A percentile compares a stretch with the other conserved stretches of the same genome.
phyloP scores from a whole-genome alignment of 768 basidiomycete genomes.

The Rickenella mellea region DNA sequence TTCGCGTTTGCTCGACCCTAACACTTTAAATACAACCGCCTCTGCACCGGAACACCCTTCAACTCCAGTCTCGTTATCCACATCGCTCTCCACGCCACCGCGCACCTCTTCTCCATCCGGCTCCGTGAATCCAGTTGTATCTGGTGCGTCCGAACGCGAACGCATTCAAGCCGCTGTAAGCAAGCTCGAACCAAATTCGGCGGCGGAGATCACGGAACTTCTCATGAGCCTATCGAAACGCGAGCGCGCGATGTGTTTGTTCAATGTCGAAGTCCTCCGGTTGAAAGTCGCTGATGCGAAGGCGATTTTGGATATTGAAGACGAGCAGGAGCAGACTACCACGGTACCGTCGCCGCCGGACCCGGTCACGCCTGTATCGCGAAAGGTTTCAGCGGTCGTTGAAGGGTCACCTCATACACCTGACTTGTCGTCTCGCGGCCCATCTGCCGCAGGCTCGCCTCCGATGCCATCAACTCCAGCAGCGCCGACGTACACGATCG shows the following conservation, averaged over 20 bases:
- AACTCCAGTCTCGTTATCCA: slow-evolving; percentile 71
- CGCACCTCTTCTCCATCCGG: slow-evolving; percentile 73
- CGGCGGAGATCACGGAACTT: slow-evolving; percentile 62
- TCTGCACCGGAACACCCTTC: slow-evolving; percentile 88
- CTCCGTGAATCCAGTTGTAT: slow-evolving; percentile 49
- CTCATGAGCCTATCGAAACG: slow-evolving; percentile 82
- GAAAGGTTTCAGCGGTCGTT: slow-evolving; percentile 34
- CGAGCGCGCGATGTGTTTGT: slow-evolving; percentile 85
- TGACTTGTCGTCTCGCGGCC: slow-evolving; percentile 64
- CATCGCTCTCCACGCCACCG: slow-evolving; percentile 71
- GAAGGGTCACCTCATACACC: slow-evolving; percentile 63
- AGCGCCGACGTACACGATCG: slow-evolving; percentile 45
- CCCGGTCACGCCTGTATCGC: slow-evolving; percentile 54
- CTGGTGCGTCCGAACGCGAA: slow-evolving; percentile 57
- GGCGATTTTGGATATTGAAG: slow-evolving; percentile 67
- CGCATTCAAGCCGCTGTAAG: slow-evolving; percentile 60
- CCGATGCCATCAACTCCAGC: slow-evolving; percentile 39
- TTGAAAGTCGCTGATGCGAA: slow-evolving; percentile 77
- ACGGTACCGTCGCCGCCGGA: slow-evolving; percentile 26
- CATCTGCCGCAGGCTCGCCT: slow-evolving; percentile 65
- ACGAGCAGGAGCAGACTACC: slow-evolving; percentile 34
- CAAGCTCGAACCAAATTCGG: slow-evolving; percentile 44
- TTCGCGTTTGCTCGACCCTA: slow-evolving; percentile 58
- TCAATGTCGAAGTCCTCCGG: slow-evolving; percentile 73
- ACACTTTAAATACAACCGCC: slow-evolving; percentile 59